Conservation (phyloP, 1,284 basidiomycete species). For the Volvariella volvacea region DNA sequence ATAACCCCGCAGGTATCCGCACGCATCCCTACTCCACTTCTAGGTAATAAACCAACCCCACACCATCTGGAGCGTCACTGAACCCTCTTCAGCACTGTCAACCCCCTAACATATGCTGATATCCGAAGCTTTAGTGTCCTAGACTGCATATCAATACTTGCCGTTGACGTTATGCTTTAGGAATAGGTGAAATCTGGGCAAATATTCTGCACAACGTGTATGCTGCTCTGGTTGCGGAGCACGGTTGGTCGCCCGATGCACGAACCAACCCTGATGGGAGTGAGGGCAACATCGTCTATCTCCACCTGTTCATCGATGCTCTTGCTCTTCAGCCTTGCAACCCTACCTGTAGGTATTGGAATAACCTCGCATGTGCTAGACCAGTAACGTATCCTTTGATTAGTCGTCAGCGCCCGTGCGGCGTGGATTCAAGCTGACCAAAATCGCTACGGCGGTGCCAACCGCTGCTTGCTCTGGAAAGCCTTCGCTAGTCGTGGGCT, state of each 20-base stretch:
- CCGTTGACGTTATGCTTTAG: slow-evolving; percentile 1
- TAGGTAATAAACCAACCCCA: too few relatives aligned
- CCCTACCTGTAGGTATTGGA: slow-evolving; percentile 17
- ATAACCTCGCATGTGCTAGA: not conserved
- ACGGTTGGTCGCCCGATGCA: slow-evolving; percentile 19
- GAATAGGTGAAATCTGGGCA: slow-evolving; percentile 36
- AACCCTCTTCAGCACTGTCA: too few relatives aligned
- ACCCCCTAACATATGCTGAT: slow-evolving; percentile 27
- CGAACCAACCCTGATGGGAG: slow-evolving; percentile 19
- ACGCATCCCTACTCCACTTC: slow-evolving; percentile 21
- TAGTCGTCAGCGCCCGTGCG: slow-evolving; percentile 14
- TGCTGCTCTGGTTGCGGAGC: slow-evolving; percentile 28
- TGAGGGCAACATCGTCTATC: slow-evolving; percentile 25
- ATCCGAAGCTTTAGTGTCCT: slow-evolving; percentile 18
- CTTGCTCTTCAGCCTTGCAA: slow-evolving; percentile 26
- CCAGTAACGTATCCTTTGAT: not conserved
- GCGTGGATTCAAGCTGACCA: slow-evolving; percentile 28
- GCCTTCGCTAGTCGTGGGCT: slow-evolving; percentile 31
- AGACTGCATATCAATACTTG: not conserved
- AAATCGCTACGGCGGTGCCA: slow-evolving; percentile 26
- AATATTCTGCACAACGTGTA: slow-evolving; percentile 19
- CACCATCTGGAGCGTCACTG: too few relatives aligned
- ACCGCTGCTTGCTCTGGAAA: slow-evolving; percentile 25
- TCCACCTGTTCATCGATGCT: slow-evolving; percentile 24
- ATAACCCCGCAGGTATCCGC: slow-evolving; percentile 23